Evolutionary conservation across 345 rosid species (phyloP).

Genomic region (Turritis glabra): DNA sequence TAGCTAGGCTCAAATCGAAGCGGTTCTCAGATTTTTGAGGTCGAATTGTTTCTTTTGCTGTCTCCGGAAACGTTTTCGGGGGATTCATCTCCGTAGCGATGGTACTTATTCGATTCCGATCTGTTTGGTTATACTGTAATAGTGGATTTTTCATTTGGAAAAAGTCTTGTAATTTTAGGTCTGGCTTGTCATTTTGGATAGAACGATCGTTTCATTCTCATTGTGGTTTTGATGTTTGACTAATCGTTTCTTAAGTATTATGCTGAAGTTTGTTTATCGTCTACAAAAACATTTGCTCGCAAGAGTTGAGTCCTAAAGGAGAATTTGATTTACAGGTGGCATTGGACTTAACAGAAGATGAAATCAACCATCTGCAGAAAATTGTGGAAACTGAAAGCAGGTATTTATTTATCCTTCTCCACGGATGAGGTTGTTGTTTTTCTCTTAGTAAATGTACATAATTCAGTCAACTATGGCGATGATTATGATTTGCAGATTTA

Average conservation of each 20-base stretch:
- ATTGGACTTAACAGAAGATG: constrained; percentile 73
- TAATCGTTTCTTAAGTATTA: no score
- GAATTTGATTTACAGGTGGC: constrained; percentile 53
- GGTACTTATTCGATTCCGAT: not conserved
- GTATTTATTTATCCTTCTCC: constrained; percentile 46
- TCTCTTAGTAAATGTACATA: not conserved
- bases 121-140: not conserved
- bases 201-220: not conserved
- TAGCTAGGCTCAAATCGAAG: constrained; percentile 5
- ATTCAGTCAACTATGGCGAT: not conserved
- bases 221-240: not conserved
- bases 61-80: not conserved
- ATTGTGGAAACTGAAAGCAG: constrained; percentile 57
- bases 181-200: not conserved
- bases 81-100: not conserved
- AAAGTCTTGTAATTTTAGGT: not conserved
- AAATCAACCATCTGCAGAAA: constrained; percentile 50
- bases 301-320: constrained; percentile 5
- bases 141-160: not conserved
- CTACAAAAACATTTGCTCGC: not conserved
- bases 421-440: constrained; percentile 1
- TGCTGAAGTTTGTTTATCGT: constrained; percentile 1
- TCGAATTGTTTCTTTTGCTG: not conserved
- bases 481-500: not conserved
- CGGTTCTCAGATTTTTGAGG: not conserved